Conservation (phyloP, 1,284 basidiomycete genomes). For the Sutorius eximius region DNA sequence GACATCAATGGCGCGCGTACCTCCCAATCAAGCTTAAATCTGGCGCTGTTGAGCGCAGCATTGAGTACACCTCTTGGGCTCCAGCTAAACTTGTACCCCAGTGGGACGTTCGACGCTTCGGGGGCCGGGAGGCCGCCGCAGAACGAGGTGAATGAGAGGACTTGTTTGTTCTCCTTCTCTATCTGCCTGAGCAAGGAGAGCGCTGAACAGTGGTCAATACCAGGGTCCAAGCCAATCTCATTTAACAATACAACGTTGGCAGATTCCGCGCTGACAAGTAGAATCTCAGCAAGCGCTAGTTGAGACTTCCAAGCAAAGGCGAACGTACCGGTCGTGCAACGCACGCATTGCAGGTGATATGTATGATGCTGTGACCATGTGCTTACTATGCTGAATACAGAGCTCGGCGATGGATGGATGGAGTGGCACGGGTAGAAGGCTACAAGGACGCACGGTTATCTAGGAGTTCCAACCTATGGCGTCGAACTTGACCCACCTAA, state of each 20-base stretch:
- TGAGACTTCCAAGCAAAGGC: neutral
- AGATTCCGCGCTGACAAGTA: conserved; percentile 54
- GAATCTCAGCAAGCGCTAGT: neutral
- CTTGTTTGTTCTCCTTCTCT: conserved; percentile 56
- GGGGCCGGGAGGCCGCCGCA: conserved; percentile 92
- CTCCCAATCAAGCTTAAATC: conserved; percentile 62
- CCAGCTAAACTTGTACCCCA: conserved; percentile 97
- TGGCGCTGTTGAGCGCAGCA: conserved; percentile 79
- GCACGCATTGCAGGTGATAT: conserved; percentile 79
- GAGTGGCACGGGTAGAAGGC: conserved; percentile 78
- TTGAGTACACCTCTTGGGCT: conserved; percentile 85
- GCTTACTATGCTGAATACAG: conserved; percentile 73
- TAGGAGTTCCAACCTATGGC: neutral
- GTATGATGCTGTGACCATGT: conserved; percentile 93
- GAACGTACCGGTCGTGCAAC: conserved; percentile 60
- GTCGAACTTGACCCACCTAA: conserved; percentile 51
- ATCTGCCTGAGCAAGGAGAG: conserved; percentile 70
- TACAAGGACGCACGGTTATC: conserved; percentile 30
- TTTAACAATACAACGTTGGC: conserved; percentile 81
- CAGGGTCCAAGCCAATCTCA: conserved; percentile 93
- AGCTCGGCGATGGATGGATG: conserved; percentile 76
- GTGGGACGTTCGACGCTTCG: conserved; percentile 62
- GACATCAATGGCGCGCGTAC: conserved; percentile 38
- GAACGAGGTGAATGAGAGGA: conserved; percentile 87
- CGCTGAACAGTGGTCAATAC: conserved; percentile 94